phyloP scores from a whole-genome alignment of 352 stramenopile species.

The Globisporangium cystogenes region DNA sequence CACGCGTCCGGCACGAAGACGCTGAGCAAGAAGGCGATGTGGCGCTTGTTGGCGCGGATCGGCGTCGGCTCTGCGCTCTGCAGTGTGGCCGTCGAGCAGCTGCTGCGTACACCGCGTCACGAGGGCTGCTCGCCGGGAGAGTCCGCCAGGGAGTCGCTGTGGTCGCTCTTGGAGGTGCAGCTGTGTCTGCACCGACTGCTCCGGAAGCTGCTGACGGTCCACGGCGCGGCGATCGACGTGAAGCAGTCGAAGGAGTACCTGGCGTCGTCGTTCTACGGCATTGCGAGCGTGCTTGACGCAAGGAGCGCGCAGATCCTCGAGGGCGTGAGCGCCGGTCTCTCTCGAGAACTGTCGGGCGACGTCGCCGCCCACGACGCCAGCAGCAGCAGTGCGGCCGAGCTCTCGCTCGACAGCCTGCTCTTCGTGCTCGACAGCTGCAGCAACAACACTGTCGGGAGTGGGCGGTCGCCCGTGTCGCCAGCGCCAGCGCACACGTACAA shows the following conservation, averaged over 20 bases:
- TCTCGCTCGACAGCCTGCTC: slow-evolving; percentile 35
- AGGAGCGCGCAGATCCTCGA: slow-evolving; percentile 7
- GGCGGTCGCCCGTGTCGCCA: background rate
- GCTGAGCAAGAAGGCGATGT: slow-evolving; percentile 18
- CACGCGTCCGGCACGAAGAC: background rate
- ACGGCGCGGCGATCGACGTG: slow-evolving; percentile 18
- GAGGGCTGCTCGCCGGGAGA: background rate
- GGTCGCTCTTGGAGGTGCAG: slow-evolving; percentile 48
- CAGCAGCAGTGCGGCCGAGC: background rate
- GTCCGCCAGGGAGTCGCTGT: slow-evolving; percentile 20
- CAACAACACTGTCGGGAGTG: slow-evolving; percentile 7
- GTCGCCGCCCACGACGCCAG: background rate
- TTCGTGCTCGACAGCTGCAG: slow-evolving; percentile 35
- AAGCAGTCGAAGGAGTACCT: slow-evolving; percentile 34
- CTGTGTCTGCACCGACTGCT: slow-evolving; percentile 48
- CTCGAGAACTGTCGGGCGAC: background rate
- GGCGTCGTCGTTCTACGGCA: slow-evolving; percentile 19
- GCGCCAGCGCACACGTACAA: slow-evolving; percentile 4
- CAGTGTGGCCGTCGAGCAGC: slow-evolving; percentile 34
- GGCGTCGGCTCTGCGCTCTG: slow-evolving; percentile 47
- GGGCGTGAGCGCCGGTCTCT: slow-evolving; percentile 5
- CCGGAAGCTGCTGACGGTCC: slow-evolving; percentile 21
- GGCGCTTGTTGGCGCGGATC: slow-evolving; percentile 37
- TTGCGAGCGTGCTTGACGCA: slow-evolving; percentile 30
- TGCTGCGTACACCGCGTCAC: slow-evolving; percentile 3